Evolutionary conservation across 495 filamentous ascomycete species (phyloP).

Genomic region (Aspergillus kassunensis): DNA sequence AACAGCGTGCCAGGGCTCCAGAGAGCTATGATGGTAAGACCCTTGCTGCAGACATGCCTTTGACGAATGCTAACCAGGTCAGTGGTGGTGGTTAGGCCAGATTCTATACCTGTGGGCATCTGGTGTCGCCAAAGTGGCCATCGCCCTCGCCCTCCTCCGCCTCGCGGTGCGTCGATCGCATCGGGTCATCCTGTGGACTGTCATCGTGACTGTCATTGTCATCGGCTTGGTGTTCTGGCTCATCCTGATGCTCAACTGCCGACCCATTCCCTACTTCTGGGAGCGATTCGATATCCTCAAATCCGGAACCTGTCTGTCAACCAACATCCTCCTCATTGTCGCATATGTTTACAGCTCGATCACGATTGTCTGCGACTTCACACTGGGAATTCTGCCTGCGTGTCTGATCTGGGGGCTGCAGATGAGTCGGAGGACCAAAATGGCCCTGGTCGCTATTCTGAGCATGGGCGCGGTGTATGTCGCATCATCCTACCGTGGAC

Average conservation of each 20-base stretch:
- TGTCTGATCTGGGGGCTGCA: constrained; percentile 25
- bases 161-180: constrained; percentile 23
- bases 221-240: constrained; percentile 23
- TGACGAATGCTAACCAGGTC: constrained; percentile 1
- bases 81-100: constrained; percentile 29
- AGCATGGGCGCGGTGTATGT: constrained; percentile 29
- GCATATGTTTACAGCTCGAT: constrained; percentile 30
- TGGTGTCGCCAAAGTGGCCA: constrained; percentile 30
- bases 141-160: constrained; percentile 35
- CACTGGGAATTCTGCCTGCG: constrained; percentile 24
- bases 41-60: neutral
- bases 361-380: constrained; percentile 28
- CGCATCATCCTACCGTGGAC: neutral
- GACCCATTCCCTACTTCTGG: constrained; percentile 33
- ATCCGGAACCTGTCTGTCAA: constrained; percentile 18
- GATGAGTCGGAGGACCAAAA: constrained; percentile 26
- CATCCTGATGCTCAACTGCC: constrained; percentile 26
- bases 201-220: constrained; percentile 11
- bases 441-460: constrained; percentile 25
- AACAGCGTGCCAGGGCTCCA: constrained; percentile 5
- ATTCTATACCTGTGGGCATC: constrained; percentile 29
- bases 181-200: constrained; percentile 23
- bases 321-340: constrained; percentile 13
- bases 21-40: constrained; percentile 15
- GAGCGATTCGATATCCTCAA: neutral